These are phyloP conservation scores for Hyaloscypha bicolor DNA, from an alignment of 495 filamentous ascomycete genomes.

Conservation along the genomic window DNA sequence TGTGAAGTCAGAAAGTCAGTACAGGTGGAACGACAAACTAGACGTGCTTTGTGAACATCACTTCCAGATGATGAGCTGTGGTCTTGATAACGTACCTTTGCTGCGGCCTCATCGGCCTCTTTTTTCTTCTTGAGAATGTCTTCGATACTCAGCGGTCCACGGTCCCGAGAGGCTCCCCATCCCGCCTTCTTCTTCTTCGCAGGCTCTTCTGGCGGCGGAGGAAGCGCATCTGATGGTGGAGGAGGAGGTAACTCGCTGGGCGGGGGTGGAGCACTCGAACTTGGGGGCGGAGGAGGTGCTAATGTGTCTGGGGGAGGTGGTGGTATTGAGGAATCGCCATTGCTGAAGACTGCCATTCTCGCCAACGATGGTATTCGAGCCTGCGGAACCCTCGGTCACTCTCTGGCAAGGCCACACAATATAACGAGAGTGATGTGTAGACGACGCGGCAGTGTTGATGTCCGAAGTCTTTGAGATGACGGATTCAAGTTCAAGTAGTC, in stretches of 20 bases:
- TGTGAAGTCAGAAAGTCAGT: conserved; percentile 40
- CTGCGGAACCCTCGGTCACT: not conserved
- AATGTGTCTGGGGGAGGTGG: conserved; percentile 39
- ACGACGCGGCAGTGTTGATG: not conserved
- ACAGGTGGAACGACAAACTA: conserved; percentile 35
- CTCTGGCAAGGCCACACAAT: not conserved
- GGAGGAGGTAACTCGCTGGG: conserved; percentile 60
- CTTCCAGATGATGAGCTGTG: conserved; percentile 4
- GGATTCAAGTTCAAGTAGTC: not conserved
- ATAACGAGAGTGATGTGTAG: not conserved
- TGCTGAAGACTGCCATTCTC: conserved; percentile 21
- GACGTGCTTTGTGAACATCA: conserved; percentile 29
- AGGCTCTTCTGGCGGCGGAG: conserved; percentile 39
- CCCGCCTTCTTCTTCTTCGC: conserved; percentile 59
- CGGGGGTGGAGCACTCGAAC: conserved; percentile 47
- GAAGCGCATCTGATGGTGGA: conserved; percentile 46
- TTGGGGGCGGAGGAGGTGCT: conserved; percentile 60
- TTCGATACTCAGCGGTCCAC: conserved; percentile 70
- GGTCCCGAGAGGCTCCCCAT: conserved; percentile 48
- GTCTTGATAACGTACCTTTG: conserved; percentile 57
- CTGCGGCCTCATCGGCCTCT: conserved; percentile 74
- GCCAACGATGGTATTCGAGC: conserved; percentile 1
- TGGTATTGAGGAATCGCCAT: conserved; percentile 24
- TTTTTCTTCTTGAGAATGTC: conserved; percentile 78
- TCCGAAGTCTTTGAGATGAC: not conserved